Evolutionary conservation across 208 protist genomes (phyloP).

Genomic region (Trypanosoma congolense): DNA sequence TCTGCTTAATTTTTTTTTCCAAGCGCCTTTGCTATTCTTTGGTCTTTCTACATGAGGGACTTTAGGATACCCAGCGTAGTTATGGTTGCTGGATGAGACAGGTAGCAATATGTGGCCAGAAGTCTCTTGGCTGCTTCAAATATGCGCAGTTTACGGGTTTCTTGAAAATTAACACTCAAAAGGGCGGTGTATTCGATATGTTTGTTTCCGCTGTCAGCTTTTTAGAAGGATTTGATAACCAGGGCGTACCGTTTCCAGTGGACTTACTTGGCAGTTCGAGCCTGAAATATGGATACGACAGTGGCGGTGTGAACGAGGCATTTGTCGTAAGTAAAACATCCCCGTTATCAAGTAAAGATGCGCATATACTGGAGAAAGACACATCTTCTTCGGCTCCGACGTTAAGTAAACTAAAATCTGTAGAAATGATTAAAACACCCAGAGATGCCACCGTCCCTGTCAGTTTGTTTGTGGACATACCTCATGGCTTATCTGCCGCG

Average conservation of each 20-base stretch:
- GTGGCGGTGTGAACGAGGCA: not conserved
- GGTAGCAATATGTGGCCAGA: conserved; percentile 10
- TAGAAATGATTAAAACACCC: too few species aligned
- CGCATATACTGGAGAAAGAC: too few species aligned
- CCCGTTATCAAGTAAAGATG: too few species aligned
- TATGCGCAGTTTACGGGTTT: conserved; percentile 15
- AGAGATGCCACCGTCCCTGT: too few species aligned
- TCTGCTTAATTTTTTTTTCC: too few species aligned
- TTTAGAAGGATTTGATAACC: conserved; percentile 19
- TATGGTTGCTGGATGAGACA: conserved; percentile 2
- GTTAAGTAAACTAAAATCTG: too few species aligned
- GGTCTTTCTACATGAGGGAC: too few species aligned
- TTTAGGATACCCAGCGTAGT: not conserved
- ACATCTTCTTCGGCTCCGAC: too few species aligned
- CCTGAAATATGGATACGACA: not conserved
- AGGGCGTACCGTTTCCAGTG: conserved; percentile 5
- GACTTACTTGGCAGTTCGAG: not conserved
- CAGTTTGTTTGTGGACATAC: too few species aligned
- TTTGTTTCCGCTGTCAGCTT: conserved; percentile 20
- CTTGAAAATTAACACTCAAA: not conserved
- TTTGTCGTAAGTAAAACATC: too few species aligned
- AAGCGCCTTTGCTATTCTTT: too few species aligned
- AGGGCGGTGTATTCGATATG: conserved; percentile 12
- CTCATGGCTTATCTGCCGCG: too few species aligned
- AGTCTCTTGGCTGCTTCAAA: conserved; percentile 17